Conservation (phyloP, 2,329 filamentous ascomycete species). For the Pestalotiopsis sp. region DNA sequence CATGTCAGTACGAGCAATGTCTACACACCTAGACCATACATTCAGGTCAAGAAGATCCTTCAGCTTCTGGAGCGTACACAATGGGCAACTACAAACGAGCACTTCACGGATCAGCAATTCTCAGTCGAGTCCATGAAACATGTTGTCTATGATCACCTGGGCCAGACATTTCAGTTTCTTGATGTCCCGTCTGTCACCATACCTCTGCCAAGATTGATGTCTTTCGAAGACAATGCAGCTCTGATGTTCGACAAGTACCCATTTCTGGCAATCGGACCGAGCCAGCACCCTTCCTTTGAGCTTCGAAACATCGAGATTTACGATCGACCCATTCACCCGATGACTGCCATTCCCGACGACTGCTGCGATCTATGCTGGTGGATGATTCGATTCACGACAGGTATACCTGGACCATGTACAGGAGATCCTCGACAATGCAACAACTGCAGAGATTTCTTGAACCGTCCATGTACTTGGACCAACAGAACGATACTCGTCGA, state of each 20-base stretch:
- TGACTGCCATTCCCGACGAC: background rate
- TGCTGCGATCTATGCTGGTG: background rate
- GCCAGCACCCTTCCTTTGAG: background rate
- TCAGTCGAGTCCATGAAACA: background rate
- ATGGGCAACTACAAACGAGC: background rate
- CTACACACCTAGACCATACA: too few relatives aligned
- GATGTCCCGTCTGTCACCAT: background rate
- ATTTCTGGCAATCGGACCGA: background rate
- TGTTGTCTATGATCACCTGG: background rate
- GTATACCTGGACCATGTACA: background rate
- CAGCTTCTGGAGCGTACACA: background rate
- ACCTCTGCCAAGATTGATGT: background rate
- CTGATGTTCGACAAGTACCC: background rate
- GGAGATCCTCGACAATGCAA: background rate
- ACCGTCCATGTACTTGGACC: background rate
- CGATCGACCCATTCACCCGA: background rate
- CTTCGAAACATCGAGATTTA: background rate
- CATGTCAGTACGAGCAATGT: too few relatives aligned
- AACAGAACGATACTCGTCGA: too few relatives aligned
- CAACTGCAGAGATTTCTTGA: background rate
- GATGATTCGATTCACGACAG: background rate
- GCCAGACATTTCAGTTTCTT: background rate
- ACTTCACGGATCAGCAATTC: background rate
- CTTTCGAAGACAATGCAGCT: background rate
- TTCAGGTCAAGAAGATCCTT: background rate